Evolutionary conservation across 257 asterid species (phyloP).

Genomic region (Solanum piurae): DNA sequence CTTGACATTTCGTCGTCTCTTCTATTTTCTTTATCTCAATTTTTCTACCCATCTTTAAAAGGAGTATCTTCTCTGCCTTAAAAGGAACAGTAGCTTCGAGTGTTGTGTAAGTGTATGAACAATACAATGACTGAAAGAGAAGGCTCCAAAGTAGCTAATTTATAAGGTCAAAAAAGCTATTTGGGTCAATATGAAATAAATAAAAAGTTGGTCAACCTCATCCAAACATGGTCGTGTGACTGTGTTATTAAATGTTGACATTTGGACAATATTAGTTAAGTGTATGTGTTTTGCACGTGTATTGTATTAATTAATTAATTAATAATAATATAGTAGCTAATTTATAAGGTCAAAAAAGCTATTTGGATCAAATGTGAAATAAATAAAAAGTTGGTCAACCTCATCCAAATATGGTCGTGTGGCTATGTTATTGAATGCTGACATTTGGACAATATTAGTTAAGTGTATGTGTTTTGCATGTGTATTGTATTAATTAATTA

Average conservation of each 20-base stretch:
- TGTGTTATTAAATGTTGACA: neutral
- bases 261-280: neutral
- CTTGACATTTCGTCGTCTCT: constrained; percentile 39
- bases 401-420: neutral
- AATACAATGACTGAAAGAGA: neutral
- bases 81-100: neutral
- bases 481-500: neutral
- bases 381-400: neutral
- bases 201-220: neutral
- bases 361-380: neutral
- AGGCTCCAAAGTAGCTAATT: neutral
- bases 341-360: too few relatives aligned
- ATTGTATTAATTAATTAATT: neutral
- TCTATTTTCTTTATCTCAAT: constrained; percentile 48
- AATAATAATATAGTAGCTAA: too few relatives aligned
- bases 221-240: neutral
- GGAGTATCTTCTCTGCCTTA: neutral
- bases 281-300: neutral
- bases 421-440: neutral
- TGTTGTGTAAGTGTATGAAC: neutral
- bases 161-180: neutral
- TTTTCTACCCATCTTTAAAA: constrained; percentile 37
- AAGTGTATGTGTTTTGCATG: neutral
- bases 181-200: neutral
- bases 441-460: neutral